Conservation (phyloP, 1,139 yeast genomes). For the Yamadazyma diddensiae region DNA sequence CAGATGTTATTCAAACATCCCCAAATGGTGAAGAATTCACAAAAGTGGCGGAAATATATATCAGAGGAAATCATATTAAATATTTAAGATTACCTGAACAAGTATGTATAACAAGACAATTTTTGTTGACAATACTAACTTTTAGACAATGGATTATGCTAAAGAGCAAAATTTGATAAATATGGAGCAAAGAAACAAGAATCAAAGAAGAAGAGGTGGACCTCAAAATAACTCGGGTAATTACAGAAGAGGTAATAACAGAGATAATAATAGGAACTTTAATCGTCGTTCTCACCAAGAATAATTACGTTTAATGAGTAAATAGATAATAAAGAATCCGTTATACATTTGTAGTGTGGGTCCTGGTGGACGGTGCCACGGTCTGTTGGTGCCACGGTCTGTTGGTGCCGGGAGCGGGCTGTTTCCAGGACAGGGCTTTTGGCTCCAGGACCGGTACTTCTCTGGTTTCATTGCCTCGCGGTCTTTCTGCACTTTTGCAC, state of each 20-base stretch:
- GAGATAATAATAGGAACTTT: slow-evolving; percentile 13
- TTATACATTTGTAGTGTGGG: no score
- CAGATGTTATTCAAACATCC: slow-evolving; percentile 73
- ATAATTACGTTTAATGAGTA: no score
- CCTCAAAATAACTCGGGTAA: slow-evolving; percentile 13
- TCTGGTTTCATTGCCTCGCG: no score
- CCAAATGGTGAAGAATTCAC: slow-evolving; percentile 65
- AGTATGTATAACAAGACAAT: slow-evolving; percentile 12
- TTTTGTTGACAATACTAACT: slow-evolving; percentile 13
- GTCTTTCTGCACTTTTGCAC: not conserved
- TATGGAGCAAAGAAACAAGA: slow-evolving; percentile 51
- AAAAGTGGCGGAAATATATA: slow-evolving; percentile 73
- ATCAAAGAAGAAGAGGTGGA: slow-evolving; percentile 41
- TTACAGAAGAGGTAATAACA: slow-evolving; percentile 16
- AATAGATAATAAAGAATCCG: no score
- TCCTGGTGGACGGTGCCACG: no score
- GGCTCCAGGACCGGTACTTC: no score
- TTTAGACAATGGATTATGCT: slow-evolving; percentile 72
- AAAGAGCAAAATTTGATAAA: slow-evolving; percentile 61
- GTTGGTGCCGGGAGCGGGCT: no score
- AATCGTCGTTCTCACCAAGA: slow-evolving; percentile 6
- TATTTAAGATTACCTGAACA: slow-evolving; percentile 47
- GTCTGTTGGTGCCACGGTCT: no score
- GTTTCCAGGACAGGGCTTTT: no score
- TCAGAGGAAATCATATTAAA: slow-evolving; percentile 75